These are phyloP conservation scores for Acanthamoeba healyi DNA, from an alignment of 208 protist species.

Conservation along the genomic window DNA sequence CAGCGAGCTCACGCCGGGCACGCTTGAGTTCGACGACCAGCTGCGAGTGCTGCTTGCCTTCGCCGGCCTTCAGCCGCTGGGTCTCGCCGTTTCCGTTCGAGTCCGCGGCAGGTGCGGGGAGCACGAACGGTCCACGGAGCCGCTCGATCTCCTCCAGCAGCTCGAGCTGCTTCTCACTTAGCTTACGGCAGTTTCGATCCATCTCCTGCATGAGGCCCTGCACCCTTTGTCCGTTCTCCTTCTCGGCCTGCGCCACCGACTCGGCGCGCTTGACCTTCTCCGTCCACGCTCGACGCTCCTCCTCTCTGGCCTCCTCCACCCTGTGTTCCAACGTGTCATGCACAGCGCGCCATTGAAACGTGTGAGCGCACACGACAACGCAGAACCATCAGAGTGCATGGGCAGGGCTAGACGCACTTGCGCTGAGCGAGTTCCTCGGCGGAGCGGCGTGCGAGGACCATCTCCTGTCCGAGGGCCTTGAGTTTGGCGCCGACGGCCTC, in stretches of 20 bases:
- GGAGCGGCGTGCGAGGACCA: neutral
- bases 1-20: neutral
- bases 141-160: conserved; percentile 10
- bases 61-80: too few relatives aligned
- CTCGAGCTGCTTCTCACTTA: conserved; percentile 12
- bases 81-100: neutral
- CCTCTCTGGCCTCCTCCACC: neutral
- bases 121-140: conserved; percentile 25
- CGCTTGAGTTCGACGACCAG: conserved; percentile 4
- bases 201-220: conserved; percentile 5
- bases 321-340: too few relatives aligned
- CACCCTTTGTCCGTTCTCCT: neutral
- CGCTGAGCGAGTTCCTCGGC: neutral
- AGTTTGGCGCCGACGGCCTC: neutral
- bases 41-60: neutral
- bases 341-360: neutral
- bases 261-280: conserved; percentile 20
- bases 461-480: neutral
- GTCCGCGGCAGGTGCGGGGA: neutral
- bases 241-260: neutral
- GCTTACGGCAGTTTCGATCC: neutral
- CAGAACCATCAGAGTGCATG: too few relatives aligned
- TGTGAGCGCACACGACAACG: neutral
- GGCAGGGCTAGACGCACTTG: neutral
- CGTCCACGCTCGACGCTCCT: neutral